Evolutionary conservation across 371 early-diverging fungal species (phyloP).

Genomic region (Mucor saturninus): DNA sequence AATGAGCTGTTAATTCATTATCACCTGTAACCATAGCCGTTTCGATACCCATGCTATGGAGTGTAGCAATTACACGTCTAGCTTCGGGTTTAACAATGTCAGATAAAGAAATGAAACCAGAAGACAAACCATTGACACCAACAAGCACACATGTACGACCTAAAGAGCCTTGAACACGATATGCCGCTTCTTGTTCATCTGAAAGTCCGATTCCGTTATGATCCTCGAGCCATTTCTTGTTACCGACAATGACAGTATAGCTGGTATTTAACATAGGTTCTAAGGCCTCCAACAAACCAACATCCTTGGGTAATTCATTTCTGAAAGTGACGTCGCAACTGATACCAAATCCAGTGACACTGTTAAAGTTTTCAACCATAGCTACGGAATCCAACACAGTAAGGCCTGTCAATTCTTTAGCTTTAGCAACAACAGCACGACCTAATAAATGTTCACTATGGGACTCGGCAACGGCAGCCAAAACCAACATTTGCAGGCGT

Average conservation of each 20-base stretch:
- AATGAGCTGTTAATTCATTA: constrained; percentile 76
- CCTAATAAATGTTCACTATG: constrained; percentile 91
- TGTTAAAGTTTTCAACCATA: constrained; percentile 61
- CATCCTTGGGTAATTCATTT: not conserved
- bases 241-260: constrained; percentile 76
- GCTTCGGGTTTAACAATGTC: constrained; percentile 88
- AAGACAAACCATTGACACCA: constrained; percentile 63
- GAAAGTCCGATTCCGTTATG: constrained; percentile 34
- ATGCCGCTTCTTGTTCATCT: constrained; percentile 30
- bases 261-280: constrained; percentile 6
- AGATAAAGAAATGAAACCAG: constrained; percentile 81
- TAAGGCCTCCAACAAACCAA: not conserved
- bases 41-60: constrained; percentile 77
- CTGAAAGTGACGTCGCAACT: constrained; percentile 54
- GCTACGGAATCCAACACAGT: constrained; percentile 41
- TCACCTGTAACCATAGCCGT: constrained; percentile 96
- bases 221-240: constrained; percentile 65
- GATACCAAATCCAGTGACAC: constrained; percentile 82
- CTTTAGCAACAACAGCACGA: constrained; percentile 71
- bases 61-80: constrained; percentile 63
- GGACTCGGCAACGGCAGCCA: constrained; percentile 77
- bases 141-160: constrained; percentile 88
- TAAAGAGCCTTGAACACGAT: constrained; percentile 42
- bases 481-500: constrained; percentile 23
- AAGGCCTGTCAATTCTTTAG: constrained; percentile 36